These are phyloP conservation scores for Medakamo hakoo DNA, from an alignment of 139 green algal species.

Conservation along the genomic window DNA sequence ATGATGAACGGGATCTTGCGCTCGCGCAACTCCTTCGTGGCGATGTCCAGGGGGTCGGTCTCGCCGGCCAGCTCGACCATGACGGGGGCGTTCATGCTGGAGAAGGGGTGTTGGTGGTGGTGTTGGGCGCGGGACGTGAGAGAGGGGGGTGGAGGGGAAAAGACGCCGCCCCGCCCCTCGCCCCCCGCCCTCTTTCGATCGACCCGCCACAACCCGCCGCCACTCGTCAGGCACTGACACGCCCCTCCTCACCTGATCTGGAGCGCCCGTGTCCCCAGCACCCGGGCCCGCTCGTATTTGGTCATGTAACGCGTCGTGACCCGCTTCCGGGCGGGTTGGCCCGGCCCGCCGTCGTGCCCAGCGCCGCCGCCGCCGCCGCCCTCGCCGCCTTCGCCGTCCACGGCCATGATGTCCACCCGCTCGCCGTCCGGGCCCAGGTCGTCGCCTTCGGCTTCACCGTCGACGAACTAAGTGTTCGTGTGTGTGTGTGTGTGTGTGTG, in stretches of 20 bases:
- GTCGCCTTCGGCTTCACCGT: neutral
- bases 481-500: neutral
- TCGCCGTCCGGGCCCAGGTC: neutral
- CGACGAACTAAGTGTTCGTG: too few species aligned
- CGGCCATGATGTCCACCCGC: constrained; percentile 5
- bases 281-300: constrained; percentile 89
- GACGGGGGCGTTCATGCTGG: constrained; percentile 94
- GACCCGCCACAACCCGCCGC: too few species aligned
- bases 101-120: too few species aligned
- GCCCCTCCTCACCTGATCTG: too few species aligned
- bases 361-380: too few species aligned
- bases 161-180: too few species aligned
- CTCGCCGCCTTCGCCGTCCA: neutral
- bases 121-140: too few species aligned
- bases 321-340: constrained; percentile 22
- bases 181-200: too few species aligned
- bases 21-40: constrained; percentile 82
- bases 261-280: constrained; percentile 85
- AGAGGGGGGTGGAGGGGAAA: too few species aligned
- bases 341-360: too few species aligned
- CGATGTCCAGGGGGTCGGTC: constrained; percentile 64
- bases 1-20: constrained; percentile 99
- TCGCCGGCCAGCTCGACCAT: constrained; percentile 80
- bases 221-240: too few species aligned
- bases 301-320: constrained; percentile 95